Base-by-base conservation (phyloP, 148 eudicot species). In the Diospyros kaki region DNA sequence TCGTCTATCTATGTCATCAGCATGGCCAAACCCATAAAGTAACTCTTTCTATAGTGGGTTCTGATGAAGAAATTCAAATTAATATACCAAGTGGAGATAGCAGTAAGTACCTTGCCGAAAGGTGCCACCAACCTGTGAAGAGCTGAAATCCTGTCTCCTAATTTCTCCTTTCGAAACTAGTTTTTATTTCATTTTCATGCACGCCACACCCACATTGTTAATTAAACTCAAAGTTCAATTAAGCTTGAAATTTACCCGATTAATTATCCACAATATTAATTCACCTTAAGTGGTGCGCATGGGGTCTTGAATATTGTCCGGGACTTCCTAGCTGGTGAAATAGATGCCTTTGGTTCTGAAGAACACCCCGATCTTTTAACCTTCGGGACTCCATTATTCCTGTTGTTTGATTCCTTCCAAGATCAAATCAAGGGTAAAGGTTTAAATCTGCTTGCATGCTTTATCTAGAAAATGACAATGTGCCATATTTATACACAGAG, bases 61-160 rank as follows among this genome's bases (percentile, higher is more conserved):
- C 54, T 43, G 74, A 56, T 53, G 2, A 5, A 9, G 56, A 53
- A 53, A 5, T 53, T 28, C 28, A 28, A 28, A 28, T 28, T 28
- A 28, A 28, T 28, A 28, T 28, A 28, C 28, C 28, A 28, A 28
- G 28, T 28, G 10, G 10, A 12, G 9, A 9, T 5, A 53, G 28
- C 10, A 53, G 9, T 53, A 48, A 4, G 28, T 75, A 76, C 91
- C 91, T 88, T 88, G 84, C 91, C 91, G 74, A 88, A 88, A 78
- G 91, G 91, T 68, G 91, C 85, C 53, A 88, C 89, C 74, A 88
- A 68, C 76, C 85, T 88, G 76, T 88, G 91, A 52, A 88, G 85
- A 66, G 87, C 80, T 77, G 91, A 87, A 45, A 86, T 84, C 81
- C 87, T 82, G 71, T 88, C 91, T 79, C 91, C 91, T 40, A 88